Evolutionary conservation across 1,284 basidiomycete genomes (phyloP), one percentile per base, ranked within the genome.

Genomic region (Laetiporus sulphureus): DNA sequence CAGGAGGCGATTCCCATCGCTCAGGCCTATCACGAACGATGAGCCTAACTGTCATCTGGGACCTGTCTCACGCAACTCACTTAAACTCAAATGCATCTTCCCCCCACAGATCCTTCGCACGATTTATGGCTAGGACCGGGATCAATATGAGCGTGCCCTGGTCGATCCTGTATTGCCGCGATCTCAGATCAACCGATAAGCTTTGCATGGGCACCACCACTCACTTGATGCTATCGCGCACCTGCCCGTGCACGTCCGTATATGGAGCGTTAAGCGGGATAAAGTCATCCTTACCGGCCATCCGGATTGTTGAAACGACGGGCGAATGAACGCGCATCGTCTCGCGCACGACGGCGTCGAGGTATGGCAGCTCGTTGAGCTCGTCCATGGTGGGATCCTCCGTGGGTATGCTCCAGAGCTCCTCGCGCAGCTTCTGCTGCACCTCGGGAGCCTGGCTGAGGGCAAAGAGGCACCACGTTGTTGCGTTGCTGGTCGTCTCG

Each of bases 301-400:
- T 60, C 2, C 87, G 72, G 15, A 73, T 55, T 0, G 77, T 77
- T 2, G 54, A 56, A 0, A 77, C 63, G 0, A 86, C 80, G 2
- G 87, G 85, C 0, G 78, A 53, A 50, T 82, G 68, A 7, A 89
- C 50, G n/a, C 89, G 73, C 24, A 92, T 63, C 0, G 72, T 69
- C 61, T 93, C 90, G 22, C 80, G 73, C 3, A 87, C 67, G 12
- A 90, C 79, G n/a, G 65, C 64, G 47, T 83, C 81, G 10, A 83
- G 75, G 51, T 82, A 83, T 2, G 72, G 70, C 8, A 83, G 62
- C 1, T 66, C 59, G 42, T 73, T 71, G 16, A 83, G 65, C 40
- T 80, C 69, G 16, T 83, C 80, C 74, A 80, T 78, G 0, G 71
- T 69, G 1, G 63, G 64, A 0, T 38, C 51, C 11, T 62, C 59